Base-by-base conservation (phyloP, 2,329 filamentous ascomycete genomes). In the Neopestalotiopsis sp. region DNA sequence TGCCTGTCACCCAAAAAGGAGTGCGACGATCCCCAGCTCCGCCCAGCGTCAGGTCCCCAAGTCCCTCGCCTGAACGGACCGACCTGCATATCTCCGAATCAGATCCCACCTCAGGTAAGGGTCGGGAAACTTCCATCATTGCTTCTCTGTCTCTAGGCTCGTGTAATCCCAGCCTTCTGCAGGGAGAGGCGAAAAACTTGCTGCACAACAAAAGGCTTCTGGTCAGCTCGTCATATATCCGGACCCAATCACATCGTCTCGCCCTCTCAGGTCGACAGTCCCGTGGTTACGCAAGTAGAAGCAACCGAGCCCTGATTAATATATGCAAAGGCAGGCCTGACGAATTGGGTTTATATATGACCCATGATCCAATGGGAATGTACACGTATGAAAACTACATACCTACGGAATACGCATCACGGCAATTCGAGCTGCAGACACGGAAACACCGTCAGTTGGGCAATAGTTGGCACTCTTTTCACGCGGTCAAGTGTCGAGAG, bases 291-390 rank as follows among this genome's bases (percentile, higher is more conserved):
- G 45, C 45, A 52, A 28, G 42, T 49, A 49, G n/a, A 13, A 49
- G n/a, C 14, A 49, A n/a, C 42, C 42, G 45, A 52, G 45, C 45
- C 45, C 45, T 52, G 45, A 52, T 52, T 52, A 52, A 52, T 52
- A 52, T 52, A 52, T 52, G 45, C 45, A 52, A 17, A 52, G 20
- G 45, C 45, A 52, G 17, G 17, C 20, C 45, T 52, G 45, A 20
- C 45, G 45, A 52, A 52, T 52, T 52, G 45, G 45, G 45, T 52
- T 52, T 52, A 52, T 52, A 52, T n/a, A 52, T 52, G 45, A 52
- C 10, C 45, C 45, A 52, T 52, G 45, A 17, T 7, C 45, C 45
- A 52, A 52, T 52, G 17, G n/a, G 24, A n/a, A 52, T 20, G 45
- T 52, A 20, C 17, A 52, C 45, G 34, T 38, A 7, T 38, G 6